Evolutionary conservation across 2,329 filamentous ascomycete genomes (phyloP), one percentile per base, ranked within the genome.

Genomic region (Ceratocystis papillata): DNA sequence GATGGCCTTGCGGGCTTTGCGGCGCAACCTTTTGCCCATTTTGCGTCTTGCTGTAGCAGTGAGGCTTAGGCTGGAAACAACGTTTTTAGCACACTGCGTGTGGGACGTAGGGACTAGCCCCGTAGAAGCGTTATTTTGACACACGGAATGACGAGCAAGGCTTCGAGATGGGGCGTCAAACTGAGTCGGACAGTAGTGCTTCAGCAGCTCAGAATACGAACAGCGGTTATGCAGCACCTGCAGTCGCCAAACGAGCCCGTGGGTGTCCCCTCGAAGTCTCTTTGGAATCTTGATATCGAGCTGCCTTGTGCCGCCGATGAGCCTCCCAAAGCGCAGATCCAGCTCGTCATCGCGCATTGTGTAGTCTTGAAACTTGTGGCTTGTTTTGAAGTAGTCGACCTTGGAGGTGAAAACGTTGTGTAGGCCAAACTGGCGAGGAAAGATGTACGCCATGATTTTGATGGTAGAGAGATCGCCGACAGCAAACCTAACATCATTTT

Each of bases 371-470:
- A 93, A 86, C 30, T 82, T 82, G 70, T 93, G 87, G 0, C 83
- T 78, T 0, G 87, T 93, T 71, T 89, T 83, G 62, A 76, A 81
- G 25, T 73, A 73, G 73, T 94, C 82, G 17, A 87, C 80, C 2
- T 78, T 76, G 4, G 86, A 89, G 0, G 86, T 90, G 73, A 97
- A 96, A n/a, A 88, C 90, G 74, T 97, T 99, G 72, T 96, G 90
- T 2, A 99, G 78, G 15, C 84, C 84, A 72, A 96, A 97, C 72
- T 97, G 92, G 10, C 87, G 82, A 41, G 94, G 94, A 71, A 99
- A 99, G 1, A 99, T 86, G 74, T 97, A 93, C 79, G 93, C 94
- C 82, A 96, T 84, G 22, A 96, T 76, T 70, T 88, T 89, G 10
- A 85, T 72, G 0, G 85, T 88, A 69, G 87, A 81, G 12, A 55